Conservation (phyloP, 208 protist species). For the Leishmania lainsoni region DNA sequence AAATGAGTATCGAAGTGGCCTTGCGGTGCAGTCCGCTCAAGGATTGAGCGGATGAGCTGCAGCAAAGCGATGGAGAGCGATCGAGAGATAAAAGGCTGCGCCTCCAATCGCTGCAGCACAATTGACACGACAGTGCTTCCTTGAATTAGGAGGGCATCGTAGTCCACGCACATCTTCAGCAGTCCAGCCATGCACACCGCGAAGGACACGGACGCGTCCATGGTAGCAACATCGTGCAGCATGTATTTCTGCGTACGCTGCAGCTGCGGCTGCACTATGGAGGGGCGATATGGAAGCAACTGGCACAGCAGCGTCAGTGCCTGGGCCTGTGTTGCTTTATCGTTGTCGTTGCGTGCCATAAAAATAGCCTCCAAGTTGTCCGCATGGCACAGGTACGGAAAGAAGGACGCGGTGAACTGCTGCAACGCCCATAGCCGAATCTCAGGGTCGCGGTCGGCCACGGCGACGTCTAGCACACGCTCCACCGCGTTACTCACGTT, state of each 20-base stretch:
- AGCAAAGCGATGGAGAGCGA: slow-evolving; percentile 73
- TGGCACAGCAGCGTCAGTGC: slow-evolving; percentile 78
- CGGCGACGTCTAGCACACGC: slow-evolving; percentile 81
- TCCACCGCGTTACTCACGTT: slow-evolving; percentile 71
- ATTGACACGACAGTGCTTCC: slow-evolving; percentile 64
- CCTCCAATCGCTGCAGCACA: slow-evolving; percentile 58
- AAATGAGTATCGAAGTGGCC: slow-evolving; percentile 57
- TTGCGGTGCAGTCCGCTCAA: slow-evolving; percentile 66
- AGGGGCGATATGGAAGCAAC: slow-evolving; percentile 70
- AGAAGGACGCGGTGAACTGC: slow-evolving; percentile 61
- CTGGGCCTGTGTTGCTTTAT: slow-evolving; percentile 50
- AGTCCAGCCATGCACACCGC: slow-evolving; percentile 65
- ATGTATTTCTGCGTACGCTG: slow-evolving; percentile 79
- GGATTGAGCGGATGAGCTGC: slow-evolving; percentile 66
- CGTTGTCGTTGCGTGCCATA: slow-evolving; percentile 82
- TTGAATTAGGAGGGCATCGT: slow-evolving; percentile 69
- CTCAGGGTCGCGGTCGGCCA: slow-evolving; percentile 70
- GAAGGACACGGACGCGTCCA: slow-evolving; percentile 77
- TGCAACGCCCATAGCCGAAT: slow-evolving; percentile 69
- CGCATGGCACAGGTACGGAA: slow-evolving; percentile 75
- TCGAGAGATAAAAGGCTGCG: slow-evolving; percentile 78
- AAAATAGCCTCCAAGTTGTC: slow-evolving; percentile 86
- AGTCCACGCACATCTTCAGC: slow-evolving; percentile 70
- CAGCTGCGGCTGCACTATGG: slow-evolving; percentile 72
- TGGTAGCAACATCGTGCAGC: slow-evolving; percentile 78